Base-by-base conservation (phyloP, 2,329 filamentous ascomycete species). In the Metarhizium robertsii region DNA sequence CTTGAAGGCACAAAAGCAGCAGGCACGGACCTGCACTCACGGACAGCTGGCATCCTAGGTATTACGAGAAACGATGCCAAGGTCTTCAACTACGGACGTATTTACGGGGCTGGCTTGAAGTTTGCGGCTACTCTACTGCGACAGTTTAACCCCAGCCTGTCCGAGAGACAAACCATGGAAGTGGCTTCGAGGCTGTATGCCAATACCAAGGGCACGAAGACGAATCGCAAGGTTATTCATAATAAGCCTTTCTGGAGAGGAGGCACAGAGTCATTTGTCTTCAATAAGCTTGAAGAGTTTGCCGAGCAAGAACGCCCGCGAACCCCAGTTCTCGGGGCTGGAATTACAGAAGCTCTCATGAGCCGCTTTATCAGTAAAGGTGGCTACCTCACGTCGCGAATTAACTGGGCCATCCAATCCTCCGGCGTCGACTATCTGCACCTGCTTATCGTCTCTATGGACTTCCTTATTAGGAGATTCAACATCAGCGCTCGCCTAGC, bases 331-430 rank as follows among this genome's bases (percentile, higher is more conserved):
- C 79, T 99, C 4, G 94, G 90, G 3, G 94, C 94, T 10, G 92
- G 92, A 16, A 99, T 99, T 61, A 99, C 94, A 0, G 91, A 99
- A 73, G 94, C 95, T 0, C 75, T 99, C 20, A 95, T 95, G 86
- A 80, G 86, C 53, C 85, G 89, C 16, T 95, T 87, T 66, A 85
- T 99, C 64, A 89, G 81, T 70, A 94, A 90, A 66, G 91, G 92
- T 40, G 90, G 87, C 25, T 99, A 96, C 73, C 86, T 99, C 74
- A 96, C 94, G 1, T 95, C 88, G 18, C 86, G 95, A 38, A 97
- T 99, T 73, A 99, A 99, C 68, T 99, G 94, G 94, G 94, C 94
- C 3, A 97, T 99, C 62, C 94, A 99, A 66, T 96, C 92, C 1
- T 95, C 90, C 0, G 94, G 95, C 5, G 92, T 97, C 4, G 95